These are phyloP conservation scores for Sphaceloma murrayae DNA, from an alignment of 2,329 filamentous ascomycete genomes.

Conservation along the genomic window DNA sequence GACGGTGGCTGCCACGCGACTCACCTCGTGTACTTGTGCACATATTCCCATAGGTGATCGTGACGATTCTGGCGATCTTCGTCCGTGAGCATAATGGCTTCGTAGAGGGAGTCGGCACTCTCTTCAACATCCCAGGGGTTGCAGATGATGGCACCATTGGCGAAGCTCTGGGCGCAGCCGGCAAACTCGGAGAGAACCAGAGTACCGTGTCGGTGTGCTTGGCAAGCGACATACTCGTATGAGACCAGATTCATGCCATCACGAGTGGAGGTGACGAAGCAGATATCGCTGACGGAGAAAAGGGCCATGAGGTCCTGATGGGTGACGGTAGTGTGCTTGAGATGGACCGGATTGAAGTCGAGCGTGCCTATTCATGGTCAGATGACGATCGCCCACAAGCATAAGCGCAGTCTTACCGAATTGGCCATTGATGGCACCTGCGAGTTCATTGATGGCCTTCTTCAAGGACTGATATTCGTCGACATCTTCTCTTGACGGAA, in stretches of 20 bases:
- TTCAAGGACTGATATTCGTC: constrained; percentile 96
- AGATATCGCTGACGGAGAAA: constrained; percentile 85
- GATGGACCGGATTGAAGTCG: constrained; percentile 98
- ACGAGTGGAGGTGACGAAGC: constrained; percentile 86
- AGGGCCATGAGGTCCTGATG: constrained; percentile 93
- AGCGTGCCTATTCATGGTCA: constrained; percentile 56
- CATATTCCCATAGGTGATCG: constrained; percentile 85
- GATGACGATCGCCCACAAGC: not conserved
- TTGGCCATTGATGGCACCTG: constrained; percentile 92
- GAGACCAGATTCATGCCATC: constrained; percentile 94
- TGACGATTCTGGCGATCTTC: constrained; percentile 82
- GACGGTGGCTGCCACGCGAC: no score
- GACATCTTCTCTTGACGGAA: constrained; percentile 88
- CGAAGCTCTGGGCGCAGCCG: constrained; percentile 80
- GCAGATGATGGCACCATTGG: constrained; percentile 81
- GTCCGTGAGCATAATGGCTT: constrained; percentile 91
- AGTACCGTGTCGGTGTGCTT: constrained; percentile 75
- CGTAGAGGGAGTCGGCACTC: constrained; percentile 82
- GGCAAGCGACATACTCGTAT: constrained; percentile 87
- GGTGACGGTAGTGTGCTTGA: constrained; percentile 89
- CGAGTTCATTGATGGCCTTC: constrained; percentile 90
- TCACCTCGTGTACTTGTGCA: constrained; percentile 88
- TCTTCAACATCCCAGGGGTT: constrained; percentile 99
- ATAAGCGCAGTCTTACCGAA: constrained; percentile 49
- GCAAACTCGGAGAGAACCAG: constrained; percentile 94